Evolutionary conservation across 371 early-diverging fungal genomes (phyloP), one percentile per base, ranked within the genome.

Genomic region (Coemansia sp.): DNA sequence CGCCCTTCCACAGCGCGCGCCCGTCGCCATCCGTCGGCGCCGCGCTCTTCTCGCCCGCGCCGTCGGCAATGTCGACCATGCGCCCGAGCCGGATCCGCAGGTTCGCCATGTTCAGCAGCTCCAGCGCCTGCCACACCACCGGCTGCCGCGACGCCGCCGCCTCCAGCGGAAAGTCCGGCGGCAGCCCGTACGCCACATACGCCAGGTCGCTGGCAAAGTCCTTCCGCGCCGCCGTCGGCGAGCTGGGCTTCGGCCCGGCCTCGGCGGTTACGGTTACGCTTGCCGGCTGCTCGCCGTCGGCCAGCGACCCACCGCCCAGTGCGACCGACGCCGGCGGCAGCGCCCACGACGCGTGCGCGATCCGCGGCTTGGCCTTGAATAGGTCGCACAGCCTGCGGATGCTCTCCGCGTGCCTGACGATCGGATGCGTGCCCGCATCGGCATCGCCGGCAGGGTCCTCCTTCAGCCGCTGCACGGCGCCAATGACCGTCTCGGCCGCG

Each of bases 121-220:
- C 79, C 29, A 79, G 65, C 46, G 80, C 79, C 62, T 69, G 63
- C 77, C 67, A 60, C 58, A 78, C 64, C 7, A 54, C 50, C 2
- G 72, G 68, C 9, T 67, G 71, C 12, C 71, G 69, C 24, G 60
- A 43, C 29, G 69, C 78, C 6, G 61, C 34, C 0, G 75, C 58
- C 49, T 79, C 79, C n/a, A 79, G 67, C 39, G 74, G 75, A 29
- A 64, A 79, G 16, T 61, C 79, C 2, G 79, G 79, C 40, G 79
- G 79, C 39, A 79, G 64, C 3, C 79, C 79, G 36, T 75, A 76
- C 31, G 63, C 70, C 16, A 79, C 50, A 11, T 46, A 38, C 43
- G 18, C 53, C 43, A 79, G 52, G 38, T 79, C 77, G 33, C 31
- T 53, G 0, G 44, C 46, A 56, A 77, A 59, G 24, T 52, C 67